phyloP scores from a whole-genome alignment of 1,284 basidiomycete genomes.

The Ustilago lituana region DNA sequence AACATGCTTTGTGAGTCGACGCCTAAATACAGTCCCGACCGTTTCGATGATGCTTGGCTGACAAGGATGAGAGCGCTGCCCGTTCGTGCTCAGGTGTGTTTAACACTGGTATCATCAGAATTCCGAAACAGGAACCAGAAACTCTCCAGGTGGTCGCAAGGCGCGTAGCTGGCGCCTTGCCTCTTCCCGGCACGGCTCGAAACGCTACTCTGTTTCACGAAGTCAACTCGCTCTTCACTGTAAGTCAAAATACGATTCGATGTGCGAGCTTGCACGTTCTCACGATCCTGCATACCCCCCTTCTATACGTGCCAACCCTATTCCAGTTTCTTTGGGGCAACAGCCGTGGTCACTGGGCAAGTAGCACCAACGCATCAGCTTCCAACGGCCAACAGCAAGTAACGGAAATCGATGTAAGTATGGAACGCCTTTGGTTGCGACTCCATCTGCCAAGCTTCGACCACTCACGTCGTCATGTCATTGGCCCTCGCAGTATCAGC shows the following conservation, averaged over 20 bases:
- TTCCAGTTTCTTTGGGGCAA: background rate
- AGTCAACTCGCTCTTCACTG: slow-evolving; percentile 5
- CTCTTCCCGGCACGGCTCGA: background rate
- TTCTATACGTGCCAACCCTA: no score
- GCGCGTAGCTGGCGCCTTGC: background rate
- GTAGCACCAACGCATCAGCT: no score
- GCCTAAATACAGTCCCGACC: no score
- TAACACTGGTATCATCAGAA: slow-evolving; percentile 1
- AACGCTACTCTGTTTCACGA: slow-evolving; percentile 8
- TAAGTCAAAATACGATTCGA: no score
- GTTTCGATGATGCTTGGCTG: no score
- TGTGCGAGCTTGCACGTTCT: no score
- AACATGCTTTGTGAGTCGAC: slow-evolving; percentile 22
- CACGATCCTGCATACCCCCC: no score
- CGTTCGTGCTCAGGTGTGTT: slow-evolving; percentile 13
- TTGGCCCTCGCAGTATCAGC: slow-evolving; percentile 7
- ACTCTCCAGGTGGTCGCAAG: no score
- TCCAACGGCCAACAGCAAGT: background rate
- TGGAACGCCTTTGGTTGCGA: no score
- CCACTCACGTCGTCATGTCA: background rate
- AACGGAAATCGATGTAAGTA: slow-evolving; percentile 4
- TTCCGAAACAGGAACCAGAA: background rate
- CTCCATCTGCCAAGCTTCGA: no score
- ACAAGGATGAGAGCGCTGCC: no score
- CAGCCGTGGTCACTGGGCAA: background rate